Conservation (phyloP, 2,329 filamentous ascomycete genomes). For the Calonectria pauciramosa region DNA sequence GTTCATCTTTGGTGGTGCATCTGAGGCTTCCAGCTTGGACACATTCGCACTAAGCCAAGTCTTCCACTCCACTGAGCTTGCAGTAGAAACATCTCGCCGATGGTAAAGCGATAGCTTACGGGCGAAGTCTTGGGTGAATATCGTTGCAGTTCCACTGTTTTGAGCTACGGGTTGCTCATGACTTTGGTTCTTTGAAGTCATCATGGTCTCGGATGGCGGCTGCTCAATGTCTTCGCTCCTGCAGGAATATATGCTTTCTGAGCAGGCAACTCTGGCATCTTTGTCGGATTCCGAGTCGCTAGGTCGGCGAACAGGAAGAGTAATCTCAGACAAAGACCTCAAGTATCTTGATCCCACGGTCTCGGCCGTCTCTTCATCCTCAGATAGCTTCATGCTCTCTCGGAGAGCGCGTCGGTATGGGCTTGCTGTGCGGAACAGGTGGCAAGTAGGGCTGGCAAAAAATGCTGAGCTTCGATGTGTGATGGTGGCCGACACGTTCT, state of each 20-base stretch:
- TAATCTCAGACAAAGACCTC: slow-evolving; percentile 56
- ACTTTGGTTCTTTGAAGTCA: background rate
- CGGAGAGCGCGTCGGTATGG: slow-evolving; percentile 68
- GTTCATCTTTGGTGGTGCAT: slow-evolving; percentile 25
- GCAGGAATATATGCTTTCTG: slow-evolving; percentile 65
- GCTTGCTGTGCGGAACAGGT: slow-evolving; percentile 67
- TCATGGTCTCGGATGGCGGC: background rate
- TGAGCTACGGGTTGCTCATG: background rate
- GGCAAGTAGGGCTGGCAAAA: slow-evolving; percentile 65
- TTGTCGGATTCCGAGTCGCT: slow-evolving; percentile 57
- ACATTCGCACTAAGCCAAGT: slow-evolving; percentile 67
- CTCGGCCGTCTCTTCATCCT: slow-evolving; percentile 41
- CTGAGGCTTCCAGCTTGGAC: slow-evolving; percentile 58
- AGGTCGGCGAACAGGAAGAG: slow-evolving; percentile 55
- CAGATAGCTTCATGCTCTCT: slow-evolving; percentile 58
- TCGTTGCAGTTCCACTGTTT: slow-evolving; percentile 26
- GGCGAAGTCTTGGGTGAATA: slow-evolving; percentile 6
- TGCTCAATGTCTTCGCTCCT: slow-evolving; percentile 40
- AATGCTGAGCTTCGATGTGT: slow-evolving; percentile 63
- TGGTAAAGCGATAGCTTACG: slow-evolving; percentile 44
- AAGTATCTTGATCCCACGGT: slow-evolving; percentile 54
- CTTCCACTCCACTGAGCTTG: slow-evolving; percentile 69
- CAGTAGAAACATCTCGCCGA: slow-evolving; percentile 55
- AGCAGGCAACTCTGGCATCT: slow-evolving; percentile 54
- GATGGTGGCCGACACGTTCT: slow-evolving; percentile 46